Percentiles rank a stretch among this genome's conserved stretches.
Conservation (phyloP, 2,329 filamentous ascomycete genomes). For the Ascochyta pisi region DNA sequence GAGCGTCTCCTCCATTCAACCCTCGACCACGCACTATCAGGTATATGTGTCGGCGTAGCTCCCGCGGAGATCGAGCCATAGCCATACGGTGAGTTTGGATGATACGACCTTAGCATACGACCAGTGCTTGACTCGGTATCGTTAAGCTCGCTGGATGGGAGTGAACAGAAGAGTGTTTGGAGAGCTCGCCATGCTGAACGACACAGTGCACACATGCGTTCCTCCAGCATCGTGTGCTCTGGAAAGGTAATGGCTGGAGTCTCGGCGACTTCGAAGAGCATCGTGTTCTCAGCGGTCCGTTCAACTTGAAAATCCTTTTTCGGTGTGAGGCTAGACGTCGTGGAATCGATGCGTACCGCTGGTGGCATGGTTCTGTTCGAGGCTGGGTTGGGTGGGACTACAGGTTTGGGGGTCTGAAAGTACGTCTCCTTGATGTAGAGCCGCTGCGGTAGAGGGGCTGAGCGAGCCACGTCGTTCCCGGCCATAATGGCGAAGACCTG, state of each 20-base stretch:
- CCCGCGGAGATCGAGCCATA: neutral
- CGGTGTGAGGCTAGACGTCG: neutral
- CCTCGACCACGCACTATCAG: neutral
- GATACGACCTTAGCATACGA: neutral
- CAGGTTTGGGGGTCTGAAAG: neutral
- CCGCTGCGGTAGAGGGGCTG: neutral
- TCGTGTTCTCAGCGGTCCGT: neutral
- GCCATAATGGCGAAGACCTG: neutral
- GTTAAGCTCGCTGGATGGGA: constrained; percentile 1
- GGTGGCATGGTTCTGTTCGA: neutral
- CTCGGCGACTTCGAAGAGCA: neutral
- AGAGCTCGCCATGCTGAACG: neutral
- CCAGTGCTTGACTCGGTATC: neutral
- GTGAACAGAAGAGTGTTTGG: neutral
- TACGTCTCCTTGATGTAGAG: neutral
- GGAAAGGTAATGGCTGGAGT: neutral
- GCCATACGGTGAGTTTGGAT: neutral
- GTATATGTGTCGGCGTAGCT: neutral
- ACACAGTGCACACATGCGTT: neutral
- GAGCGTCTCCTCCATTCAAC: neutral
- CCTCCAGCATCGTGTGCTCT: neutral
- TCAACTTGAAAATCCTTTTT: neutral
- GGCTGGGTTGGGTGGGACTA: neutral
- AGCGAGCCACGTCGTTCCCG: neutral
- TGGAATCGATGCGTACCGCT: neutral